Percentiles rank a stretch among this genome's conserved stretches.
Conservation (phyloP, 306 rosid genomes). For the Hippophae tibetana region DNA sequence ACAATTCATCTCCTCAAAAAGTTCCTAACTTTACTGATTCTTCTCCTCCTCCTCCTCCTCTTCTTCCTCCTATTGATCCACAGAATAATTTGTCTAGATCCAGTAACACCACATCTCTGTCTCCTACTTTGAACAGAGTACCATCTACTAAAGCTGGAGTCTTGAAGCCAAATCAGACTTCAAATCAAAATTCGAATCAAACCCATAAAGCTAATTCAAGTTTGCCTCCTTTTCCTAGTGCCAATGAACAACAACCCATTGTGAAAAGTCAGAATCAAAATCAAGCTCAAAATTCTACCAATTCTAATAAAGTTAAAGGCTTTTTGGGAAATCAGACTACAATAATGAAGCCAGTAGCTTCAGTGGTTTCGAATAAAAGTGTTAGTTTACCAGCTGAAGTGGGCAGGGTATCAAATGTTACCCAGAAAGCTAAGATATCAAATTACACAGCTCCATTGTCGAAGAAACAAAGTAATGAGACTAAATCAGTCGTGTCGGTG, state of each 20-base stretch:
- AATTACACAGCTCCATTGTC: conserved; percentile 38
- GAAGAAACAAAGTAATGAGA: conserved; percentile 27
- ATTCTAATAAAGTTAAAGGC: conserved; percentile 5
- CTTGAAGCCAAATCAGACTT: conserved; percentile 31
- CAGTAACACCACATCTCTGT: too few species aligned
- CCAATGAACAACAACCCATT: neutral
- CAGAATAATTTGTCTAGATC: neutral
- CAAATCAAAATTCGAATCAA: neutral
- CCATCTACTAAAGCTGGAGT: conserved; percentile 14
- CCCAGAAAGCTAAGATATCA: conserved; percentile 9
- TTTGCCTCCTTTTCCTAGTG: conserved; percentile 1
- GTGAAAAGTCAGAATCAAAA: conserved; percentile 21
- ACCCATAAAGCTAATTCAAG: conserved; percentile 2
- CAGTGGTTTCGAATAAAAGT: conserved; percentile 10
- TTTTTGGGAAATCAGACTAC: neutral
- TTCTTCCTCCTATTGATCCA: conserved; percentile 10
- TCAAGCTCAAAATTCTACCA: conserved; percentile 6
- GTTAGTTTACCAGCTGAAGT: neutral
- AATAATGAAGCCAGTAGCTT: conserved; percentile 4
- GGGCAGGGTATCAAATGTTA: neutral
- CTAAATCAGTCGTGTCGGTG: conserved; percentile 24
- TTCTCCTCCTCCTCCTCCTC: conserved; percentile 20
- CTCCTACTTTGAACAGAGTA: conserved; percentile 12
- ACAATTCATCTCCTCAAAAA: conserved; percentile 19
- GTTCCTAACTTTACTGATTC: conserved; percentile 8